These are phyloP conservation scores for Ogataea haglerorum DNA, from an alignment of 805 yeast species.

Conservation along the genomic window DNA sequence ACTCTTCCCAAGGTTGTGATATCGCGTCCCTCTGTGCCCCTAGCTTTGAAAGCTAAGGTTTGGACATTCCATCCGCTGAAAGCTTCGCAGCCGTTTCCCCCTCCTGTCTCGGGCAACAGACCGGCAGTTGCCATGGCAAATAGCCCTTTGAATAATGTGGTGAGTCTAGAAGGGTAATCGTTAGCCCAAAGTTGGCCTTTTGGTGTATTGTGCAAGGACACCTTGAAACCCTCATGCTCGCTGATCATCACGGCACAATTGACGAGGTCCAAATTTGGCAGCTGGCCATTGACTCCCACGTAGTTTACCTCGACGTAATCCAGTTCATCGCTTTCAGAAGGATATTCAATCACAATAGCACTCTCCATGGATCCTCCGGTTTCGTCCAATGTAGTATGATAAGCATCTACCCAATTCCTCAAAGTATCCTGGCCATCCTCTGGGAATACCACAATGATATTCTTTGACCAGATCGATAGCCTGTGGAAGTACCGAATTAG, in stretches of 20 bases:
- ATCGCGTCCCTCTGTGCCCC: slow-evolving; percentile 53
- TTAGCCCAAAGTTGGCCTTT: slow-evolving; percentile 42
- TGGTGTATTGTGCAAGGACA: slow-evolving; percentile 61
- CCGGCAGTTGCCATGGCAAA: slow-evolving; percentile 70
- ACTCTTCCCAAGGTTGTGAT: slow-evolving; percentile 90
- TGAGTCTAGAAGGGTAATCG: slow-evolving; percentile 53
- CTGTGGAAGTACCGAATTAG: slow-evolving; percentile 76
- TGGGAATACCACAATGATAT: slow-evolving; percentile 81
- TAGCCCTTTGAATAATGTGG: slow-evolving; percentile 63
- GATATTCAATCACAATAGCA: slow-evolving; percentile 80
- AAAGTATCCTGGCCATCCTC: slow-evolving; percentile 65
- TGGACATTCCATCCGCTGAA: slow-evolving; percentile 97
- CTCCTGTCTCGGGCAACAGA: slow-evolving; percentile 30
- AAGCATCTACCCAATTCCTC: slow-evolving; percentile 90
- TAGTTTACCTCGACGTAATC: slow-evolving; percentile 72
- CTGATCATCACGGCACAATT: slow-evolving; percentile 75
- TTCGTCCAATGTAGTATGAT: slow-evolving; percentile 76
- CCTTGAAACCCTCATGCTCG: slow-evolving; percentile 70
- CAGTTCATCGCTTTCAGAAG: slow-evolving; percentile 59
- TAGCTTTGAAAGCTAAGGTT: slow-evolving; percentile 75
- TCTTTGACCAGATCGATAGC: slow-evolving; percentile 95
- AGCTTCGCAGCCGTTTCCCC: slow-evolving; percentile 72
- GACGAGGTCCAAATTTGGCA: slow-evolving; percentile 88
- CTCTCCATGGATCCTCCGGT: slow-evolving; percentile 95
- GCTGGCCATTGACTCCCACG: slow-evolving; percentile 91